phyloP scores from a whole-genome alignment of 2,329 filamentous ascomycete species.

The Lecanicillium sp. region DNA sequence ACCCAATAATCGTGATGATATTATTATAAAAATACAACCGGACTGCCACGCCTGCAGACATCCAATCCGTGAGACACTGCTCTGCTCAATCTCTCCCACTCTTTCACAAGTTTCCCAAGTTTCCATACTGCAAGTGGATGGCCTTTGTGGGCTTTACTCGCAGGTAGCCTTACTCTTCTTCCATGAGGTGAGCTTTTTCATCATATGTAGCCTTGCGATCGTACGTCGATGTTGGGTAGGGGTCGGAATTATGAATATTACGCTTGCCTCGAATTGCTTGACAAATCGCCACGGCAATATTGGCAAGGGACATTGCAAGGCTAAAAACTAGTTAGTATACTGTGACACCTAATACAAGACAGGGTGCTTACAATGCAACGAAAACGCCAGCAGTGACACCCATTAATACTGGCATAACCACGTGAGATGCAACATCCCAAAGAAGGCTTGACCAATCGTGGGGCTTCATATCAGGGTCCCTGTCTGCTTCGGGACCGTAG shows the following conservation, averaged over 20 bases:
- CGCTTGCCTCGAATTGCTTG: too few relatives aligned
- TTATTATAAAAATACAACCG: too few relatives aligned
- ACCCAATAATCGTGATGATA: too few relatives aligned
- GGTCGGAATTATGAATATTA: too few relatives aligned
- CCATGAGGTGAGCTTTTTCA: slow-evolving; percentile 44
- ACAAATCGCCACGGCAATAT: slow-evolving; percentile 29
- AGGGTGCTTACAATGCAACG: slow-evolving; percentile 49
- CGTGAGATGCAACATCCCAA: slow-evolving; percentile 49
- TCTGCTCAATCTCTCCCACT: too few relatives aligned
- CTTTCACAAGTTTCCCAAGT: too few relatives aligned
- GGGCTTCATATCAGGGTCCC: background rate
- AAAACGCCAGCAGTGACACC: slow-evolving; percentile 61
- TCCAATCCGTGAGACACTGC: too few relatives aligned
- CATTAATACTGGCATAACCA: slow-evolving; percentile 59
- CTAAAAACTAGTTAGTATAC: slow-evolving; percentile 25
- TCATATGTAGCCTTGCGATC: slow-evolving; percentile 28
- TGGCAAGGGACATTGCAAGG: slow-evolving; percentile 58
- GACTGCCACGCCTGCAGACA: too few relatives aligned
- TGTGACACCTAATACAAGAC: background rate
- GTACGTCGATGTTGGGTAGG: too few relatives aligned
- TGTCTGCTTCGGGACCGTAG: background rate
- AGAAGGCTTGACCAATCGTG: slow-evolving; percentile 27
- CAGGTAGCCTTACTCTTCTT: slow-evolving; percentile 5
- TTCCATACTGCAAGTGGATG: too few relatives aligned
- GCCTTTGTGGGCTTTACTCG: too few relatives aligned